A percentile compares a stretch with the other conserved stretches of the same genome.
These are phyloP conservation scores for Cadophora sp. DNA, from an alignment of 2,329 filamentous ascomycete species.

Conservation along the genomic window DNA sequence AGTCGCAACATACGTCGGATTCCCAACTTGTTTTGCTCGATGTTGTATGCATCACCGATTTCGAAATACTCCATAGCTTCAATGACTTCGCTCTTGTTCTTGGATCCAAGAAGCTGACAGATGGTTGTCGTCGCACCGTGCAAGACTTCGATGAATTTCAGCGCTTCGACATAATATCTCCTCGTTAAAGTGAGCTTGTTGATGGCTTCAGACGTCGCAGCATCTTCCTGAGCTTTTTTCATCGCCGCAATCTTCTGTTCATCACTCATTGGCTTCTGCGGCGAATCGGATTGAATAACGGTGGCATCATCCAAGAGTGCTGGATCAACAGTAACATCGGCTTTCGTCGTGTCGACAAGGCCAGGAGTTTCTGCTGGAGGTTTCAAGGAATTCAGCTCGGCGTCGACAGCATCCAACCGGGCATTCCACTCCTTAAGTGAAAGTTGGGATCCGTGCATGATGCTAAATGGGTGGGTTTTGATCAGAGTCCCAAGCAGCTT, in stretches of 20 bases:
- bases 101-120: conserved; percentile 87
- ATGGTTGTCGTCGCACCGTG: conserved; percentile 82
- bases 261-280: conserved; percentile 77
- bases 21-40: conserved; percentile 89
- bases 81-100: conserved; percentile 98
- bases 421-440: conserved; percentile 85
- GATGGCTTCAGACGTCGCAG: conserved; percentile 86
- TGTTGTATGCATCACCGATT: conserved; percentile 92
- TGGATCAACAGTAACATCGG: conserved; percentile 74
- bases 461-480: conserved; percentile 91
- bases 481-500: conserved; percentile 88
- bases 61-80: conserved; percentile 99
- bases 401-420: conserved; percentile 81
- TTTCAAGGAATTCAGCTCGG: conserved; percentile 80
- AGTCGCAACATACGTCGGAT: conserved; percentile 95
- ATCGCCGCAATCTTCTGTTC: conserved; percentile 77
- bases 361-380: conserved; percentile 78
- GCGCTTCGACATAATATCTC: conserved; percentile 90
- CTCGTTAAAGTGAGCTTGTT: conserved; percentile 86
- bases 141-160: conserved; percentile 91
- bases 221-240: conserved; percentile 83
- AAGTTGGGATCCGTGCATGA: conserved; percentile 88
- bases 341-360: conserved; percentile 64
- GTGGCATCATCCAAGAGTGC: conserved; percentile 88
- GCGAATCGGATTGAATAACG: conserved; percentile 70